Evolutionary conservation across 2,329 filamentous ascomycete genomes (phyloP).

Genomic region (Grosmannia serpens): DNA sequence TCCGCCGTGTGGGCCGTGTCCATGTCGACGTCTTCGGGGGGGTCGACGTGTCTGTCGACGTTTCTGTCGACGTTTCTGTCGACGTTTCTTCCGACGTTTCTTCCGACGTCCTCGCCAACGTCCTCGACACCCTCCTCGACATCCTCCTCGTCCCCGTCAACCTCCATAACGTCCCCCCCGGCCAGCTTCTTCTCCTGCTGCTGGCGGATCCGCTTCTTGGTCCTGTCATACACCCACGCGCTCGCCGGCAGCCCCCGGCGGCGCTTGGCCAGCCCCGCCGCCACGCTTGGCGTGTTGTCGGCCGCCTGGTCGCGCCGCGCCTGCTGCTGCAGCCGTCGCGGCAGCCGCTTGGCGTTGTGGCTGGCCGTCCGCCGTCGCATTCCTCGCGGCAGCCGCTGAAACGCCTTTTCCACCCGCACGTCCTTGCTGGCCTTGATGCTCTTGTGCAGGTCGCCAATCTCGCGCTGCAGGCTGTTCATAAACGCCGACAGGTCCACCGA

Average conservation of each 20-base stretch:
- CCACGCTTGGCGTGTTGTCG: constrained; percentile 81
- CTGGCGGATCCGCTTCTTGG: constrained; percentile 20
- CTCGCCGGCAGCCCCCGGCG: constrained; percentile 23
- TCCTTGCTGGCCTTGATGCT: constrained; percentile 58
- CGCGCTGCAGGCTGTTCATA: constrained; percentile 73
- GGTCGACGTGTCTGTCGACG: too few species aligned
- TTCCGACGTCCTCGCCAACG: too few species aligned
- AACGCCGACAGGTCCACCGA: constrained; percentile 80
- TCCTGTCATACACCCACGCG: constrained; percentile 12
- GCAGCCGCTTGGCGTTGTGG: constrained; percentile 87
- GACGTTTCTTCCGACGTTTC: too few species aligned
- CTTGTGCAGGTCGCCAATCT: constrained; percentile 74
- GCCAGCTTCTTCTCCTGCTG: constrained; percentile 7
- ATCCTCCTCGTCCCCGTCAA: background rate
- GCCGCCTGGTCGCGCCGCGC: constrained; percentile 68
- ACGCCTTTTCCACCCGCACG: constrained; percentile 50
- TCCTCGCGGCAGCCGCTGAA: constrained; percentile 79
- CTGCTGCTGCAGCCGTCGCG: constrained; percentile 58
- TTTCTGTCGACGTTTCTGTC: too few species aligned
- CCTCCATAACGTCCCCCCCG: background rate
- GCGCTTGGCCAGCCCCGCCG: constrained; percentile 46
- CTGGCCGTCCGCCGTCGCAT: constrained; percentile 82
- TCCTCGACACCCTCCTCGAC: too few species aligned
- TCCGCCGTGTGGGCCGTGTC: too few species aligned
- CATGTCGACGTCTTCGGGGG: too few species aligned